phyloP scores from a whole-genome alignment of 768 basidiomycete genomes.

The Psilocybe subaeruginosa region DNA sequence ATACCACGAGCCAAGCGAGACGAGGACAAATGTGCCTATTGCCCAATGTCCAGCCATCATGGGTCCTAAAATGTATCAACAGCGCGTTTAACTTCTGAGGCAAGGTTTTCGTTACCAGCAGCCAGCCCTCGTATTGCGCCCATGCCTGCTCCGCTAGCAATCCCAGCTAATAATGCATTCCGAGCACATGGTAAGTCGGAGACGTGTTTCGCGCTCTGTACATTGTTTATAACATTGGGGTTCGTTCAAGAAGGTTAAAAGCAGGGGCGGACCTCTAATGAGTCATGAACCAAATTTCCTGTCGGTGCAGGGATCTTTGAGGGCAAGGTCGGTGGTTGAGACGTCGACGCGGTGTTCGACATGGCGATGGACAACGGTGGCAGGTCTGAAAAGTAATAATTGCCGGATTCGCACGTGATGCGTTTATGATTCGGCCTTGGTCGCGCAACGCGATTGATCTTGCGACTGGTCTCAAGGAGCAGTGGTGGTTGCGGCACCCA shows the following conservation, averaged over 20 bases:
- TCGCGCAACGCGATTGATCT: too few relatives aligned
- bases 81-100: neutral
- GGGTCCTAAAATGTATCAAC: constrained; percentile 41
- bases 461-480: too few relatives aligned
- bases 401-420: constrained; percentile 5
- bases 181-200: constrained; percentile 78
- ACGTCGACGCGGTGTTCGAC: constrained; percentile 15
- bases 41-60: constrained; percentile 81
- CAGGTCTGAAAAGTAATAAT: neutral
- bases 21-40: constrained; percentile 68
- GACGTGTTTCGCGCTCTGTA: constrained; percentile 61
- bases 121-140: constrained; percentile 74
- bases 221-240: constrained; percentile 2
- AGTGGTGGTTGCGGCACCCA: too few relatives aligned
- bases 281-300: constrained; percentile 39
- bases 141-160: constrained; percentile 78
- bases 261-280: constrained; percentile 30
- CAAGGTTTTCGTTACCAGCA: constrained; percentile 50
- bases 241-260: neutral
- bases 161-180: constrained; percentile 74
- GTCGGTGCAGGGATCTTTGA: constrained; percentile 39
- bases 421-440: neutral
- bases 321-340: constrained; percentile 29
- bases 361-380: constrained; percentile 11
- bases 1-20: constrained; percentile 74